Base-by-base conservation (phyloP, 2,329 filamentous ascomycete species). In the Podosphaera fusca region DNA sequence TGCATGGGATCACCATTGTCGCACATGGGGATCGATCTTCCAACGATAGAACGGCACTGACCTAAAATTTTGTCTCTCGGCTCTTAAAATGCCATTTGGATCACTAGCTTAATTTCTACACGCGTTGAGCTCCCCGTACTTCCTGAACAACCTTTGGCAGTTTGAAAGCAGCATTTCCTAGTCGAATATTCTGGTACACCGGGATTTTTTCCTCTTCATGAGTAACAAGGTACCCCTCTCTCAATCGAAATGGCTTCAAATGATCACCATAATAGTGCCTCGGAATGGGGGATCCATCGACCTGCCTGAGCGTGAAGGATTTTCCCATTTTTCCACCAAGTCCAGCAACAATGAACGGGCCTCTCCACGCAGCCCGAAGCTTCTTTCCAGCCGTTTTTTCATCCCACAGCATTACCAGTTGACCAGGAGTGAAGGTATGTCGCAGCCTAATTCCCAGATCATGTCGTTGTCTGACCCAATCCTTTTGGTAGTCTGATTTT, bases 151-250 rank as follows among this genome's bases (percentile, higher is more conserved):
- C 30, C 30, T 34, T 34, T 34, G 34, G 50, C 14, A 53, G 14
- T 21, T 34, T 34, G 12, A 3, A 33, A 6, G 30, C 30, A 8
- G 55, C 47, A 8, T 7, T 57, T 29, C 35, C 47, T 36, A 56
- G 21, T 21, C 21, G 21, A 21, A 21, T 21, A 21, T 21, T 21
- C 21, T 21, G 21, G 21, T 21, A 21, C 12, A 51, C 4, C 9
- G 55, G 55, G 30, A 56, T 42, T 50, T 14, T 31, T 29, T 49
- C 5, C 46, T 49, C 46, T 8, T 49, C 46, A 8, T 21, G 45
- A 9, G 55, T 50, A n/a, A 51, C 30, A 9, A 51, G 40, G 29
- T 56, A 56, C 9, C 55, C 55, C 40, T 56, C 55, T 33, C 55
- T 34, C 3, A 56, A 34, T 30, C 46, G 4, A 46, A 38, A 56